Conservation (phyloP, 139 green algal genomes). For the Auxenochlorella pyrenoidosa region DNA sequence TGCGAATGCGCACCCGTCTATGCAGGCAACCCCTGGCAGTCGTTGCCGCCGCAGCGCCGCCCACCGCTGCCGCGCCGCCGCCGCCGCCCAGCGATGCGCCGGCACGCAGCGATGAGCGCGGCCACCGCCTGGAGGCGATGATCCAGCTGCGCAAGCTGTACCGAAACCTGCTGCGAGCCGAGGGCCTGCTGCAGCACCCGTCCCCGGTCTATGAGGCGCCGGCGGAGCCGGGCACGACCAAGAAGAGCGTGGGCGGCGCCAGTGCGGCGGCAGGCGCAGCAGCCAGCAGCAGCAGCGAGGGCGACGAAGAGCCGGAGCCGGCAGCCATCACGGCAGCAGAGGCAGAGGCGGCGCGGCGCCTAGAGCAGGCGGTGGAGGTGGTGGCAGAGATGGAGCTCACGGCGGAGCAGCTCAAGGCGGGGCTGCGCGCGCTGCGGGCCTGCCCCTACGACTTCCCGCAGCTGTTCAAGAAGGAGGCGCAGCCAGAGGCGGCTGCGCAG, state of each 20-base stretch:
- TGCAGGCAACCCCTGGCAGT: neutral
- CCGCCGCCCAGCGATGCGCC: neutral
- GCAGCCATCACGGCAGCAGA: neutral
- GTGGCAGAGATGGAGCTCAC: constrained; percentile 88
- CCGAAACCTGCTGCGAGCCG: constrained; percentile 78
- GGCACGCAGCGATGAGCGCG: constrained; percentile 20
- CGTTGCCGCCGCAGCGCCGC: neutral
- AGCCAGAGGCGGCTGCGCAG: neutral
- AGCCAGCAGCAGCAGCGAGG: neutral
- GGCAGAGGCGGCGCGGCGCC: constrained; percentile 30
- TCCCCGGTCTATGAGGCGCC: constrained; percentile 65
- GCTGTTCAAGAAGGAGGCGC: constrained; percentile 5
- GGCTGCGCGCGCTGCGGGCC: constrained; percentile 56
- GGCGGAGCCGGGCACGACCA: neutral
- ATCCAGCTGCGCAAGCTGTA: constrained; percentile 83
- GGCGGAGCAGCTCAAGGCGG: constrained; percentile 82
- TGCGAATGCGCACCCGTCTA: too few relatives aligned
- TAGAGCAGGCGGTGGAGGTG: constrained; percentile 69
- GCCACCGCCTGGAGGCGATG: constrained; percentile 66
- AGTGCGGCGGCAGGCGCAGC: neutral
- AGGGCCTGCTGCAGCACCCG: constrained; percentile 59
- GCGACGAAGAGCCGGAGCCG: neutral
- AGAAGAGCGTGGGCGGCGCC: neutral
- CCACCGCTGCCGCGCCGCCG: neutral
- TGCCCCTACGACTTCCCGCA: constrained; percentile 43